phyloP scores from a whole-genome alignment of 106 monocot genomes.

The Dendrobium nobile region DNA sequence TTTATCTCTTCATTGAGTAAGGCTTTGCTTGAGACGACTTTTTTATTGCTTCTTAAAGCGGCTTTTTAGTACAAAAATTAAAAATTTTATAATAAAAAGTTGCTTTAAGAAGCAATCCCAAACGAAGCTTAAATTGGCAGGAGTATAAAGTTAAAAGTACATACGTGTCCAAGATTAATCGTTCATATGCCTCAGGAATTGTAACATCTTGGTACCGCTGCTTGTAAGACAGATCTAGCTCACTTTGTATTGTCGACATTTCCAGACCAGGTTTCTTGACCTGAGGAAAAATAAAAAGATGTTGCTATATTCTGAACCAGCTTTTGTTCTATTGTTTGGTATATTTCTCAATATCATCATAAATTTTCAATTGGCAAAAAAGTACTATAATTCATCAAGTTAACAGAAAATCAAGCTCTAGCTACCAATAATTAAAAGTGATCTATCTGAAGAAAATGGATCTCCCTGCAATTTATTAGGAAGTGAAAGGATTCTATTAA shows the following conservation, averaged over 20 bases:
- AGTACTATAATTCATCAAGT: neutral
- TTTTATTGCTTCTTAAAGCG: no score
- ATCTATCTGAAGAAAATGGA: no score
- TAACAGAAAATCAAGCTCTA: neutral
- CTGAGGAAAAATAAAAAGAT: constrained; percentile 27
- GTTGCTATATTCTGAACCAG: neutral
- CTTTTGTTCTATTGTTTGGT: neutral
- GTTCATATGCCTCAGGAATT: constrained; percentile 97
- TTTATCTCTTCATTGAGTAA: neutral
- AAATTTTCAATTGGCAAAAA: neutral
- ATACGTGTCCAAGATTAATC: constrained; percentile 91
- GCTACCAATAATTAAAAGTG: no score
- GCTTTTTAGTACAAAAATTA: no score
- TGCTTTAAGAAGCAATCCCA: no score
- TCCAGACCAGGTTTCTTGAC: constrained; percentile 96
- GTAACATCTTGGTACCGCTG: constrained; percentile 71
- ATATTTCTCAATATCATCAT: neutral
- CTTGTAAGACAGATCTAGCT: constrained; percentile 89
- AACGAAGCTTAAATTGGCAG: no score
- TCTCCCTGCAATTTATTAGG: no score
- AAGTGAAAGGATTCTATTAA: no score
- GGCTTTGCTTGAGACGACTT: no score
- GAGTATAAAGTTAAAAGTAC: constrained; percentile 1
- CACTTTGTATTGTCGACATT: constrained; percentile 97
- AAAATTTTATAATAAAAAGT: no score